Percentiles rank a stretch among this genome's conserved stretches.
Evolutionary conservation across 2,329 filamentous ascomycete genomes (phyloP).

Genomic region (Diatrype stigma): DNA sequence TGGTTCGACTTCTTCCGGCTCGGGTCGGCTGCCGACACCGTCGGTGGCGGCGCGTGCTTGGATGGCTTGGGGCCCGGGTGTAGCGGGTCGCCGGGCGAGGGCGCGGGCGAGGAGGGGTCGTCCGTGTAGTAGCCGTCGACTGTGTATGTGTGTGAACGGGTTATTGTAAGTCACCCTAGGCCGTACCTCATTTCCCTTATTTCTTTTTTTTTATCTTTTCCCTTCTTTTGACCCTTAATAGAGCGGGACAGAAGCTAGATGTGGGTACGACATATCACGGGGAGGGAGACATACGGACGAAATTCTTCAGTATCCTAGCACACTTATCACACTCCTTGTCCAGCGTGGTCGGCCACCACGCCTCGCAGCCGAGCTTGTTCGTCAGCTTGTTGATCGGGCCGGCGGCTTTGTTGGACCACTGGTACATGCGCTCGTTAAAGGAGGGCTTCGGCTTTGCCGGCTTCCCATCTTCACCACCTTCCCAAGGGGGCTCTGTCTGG

Average conservation of each 20-base stretch:
- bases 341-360: constrained; percentile 80
- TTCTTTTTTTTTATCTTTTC: too few relatives aligned
- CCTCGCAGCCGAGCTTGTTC: constrained; percentile 77
- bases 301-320: constrained; percentile 75
- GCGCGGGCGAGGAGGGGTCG: constrained; percentile 16
- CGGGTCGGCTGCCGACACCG: too few relatives aligned
- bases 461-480: too few relatives aligned
- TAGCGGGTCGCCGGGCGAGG: constrained; percentile 19
- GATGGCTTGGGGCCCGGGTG: constrained; percentile 12
- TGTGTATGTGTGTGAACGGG: constrained; percentile 23
- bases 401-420: constrained; percentile 39
- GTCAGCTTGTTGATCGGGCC: constrained; percentile 76
- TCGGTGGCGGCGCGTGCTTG: too few relatives aligned
- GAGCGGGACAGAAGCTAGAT: not conserved
- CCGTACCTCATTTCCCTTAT: too few relatives aligned
- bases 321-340: constrained; percentile 92
- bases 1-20: constrained; percentile 12
- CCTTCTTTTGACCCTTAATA: too few relatives aligned
- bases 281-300: constrained; percentile 63
- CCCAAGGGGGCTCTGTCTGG: too few relatives aligned
- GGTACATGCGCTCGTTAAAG: too few relatives aligned
- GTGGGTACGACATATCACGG: too few relatives aligned
- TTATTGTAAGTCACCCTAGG: too few relatives aligned
- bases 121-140: constrained; percentile 52
- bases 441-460: too few relatives aligned